These are phyloP conservation scores for Suhomyces maxii DNA, from an alignment of 1,139 yeast genomes.

Conservation along the genomic window DNA sequence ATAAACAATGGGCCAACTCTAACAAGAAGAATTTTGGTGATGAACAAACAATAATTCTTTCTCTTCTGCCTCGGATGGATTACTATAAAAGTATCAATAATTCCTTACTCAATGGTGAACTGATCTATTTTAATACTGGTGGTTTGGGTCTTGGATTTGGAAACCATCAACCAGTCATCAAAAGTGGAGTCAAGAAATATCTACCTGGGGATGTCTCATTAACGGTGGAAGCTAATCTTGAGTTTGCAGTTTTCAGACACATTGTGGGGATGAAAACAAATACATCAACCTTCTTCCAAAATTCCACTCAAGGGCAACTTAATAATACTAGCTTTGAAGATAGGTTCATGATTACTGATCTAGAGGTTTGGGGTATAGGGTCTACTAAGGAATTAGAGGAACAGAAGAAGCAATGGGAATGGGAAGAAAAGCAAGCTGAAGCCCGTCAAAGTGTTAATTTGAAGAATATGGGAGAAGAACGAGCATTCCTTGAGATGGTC, in stretches of 20 bases:
- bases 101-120: conserved; percentile 31
- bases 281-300: conserved; percentile 28
- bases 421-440: conserved; percentile 87
- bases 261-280: conserved; percentile 32
- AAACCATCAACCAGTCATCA: conserved; percentile 57
- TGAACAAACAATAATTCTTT: conserved; percentile 52
- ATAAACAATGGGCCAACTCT: conserved; percentile 75
- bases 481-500: conserved; percentile 87
- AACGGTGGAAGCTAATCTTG: conserved; percentile 74
- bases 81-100: conserved; percentile 43
- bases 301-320: conserved; percentile 23
- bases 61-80: conserved; percentile 66
- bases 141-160: conserved; percentile 89
- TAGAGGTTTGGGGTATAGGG: conserved; percentile 94
- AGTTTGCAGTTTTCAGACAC: conserved; percentile 79
- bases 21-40: conserved; percentile 76
- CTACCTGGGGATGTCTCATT: conserved; percentile 73
- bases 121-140: conserved; percentile 62
- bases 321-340: conserved; percentile 57
- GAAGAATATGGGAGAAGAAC: conserved; percentile 69
- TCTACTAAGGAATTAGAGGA: conserved; percentile 71
- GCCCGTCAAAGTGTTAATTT: conserved; percentile 72
- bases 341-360: conserved; percentile 66
- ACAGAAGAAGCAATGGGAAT: conserved; percentile 78
- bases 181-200: conserved; percentile 39